These are phyloP conservation scores for Alternaria sp. DNA, from an alignment of 2,329 filamentous ascomycete genomes.

Conservation along the genomic window DNA sequence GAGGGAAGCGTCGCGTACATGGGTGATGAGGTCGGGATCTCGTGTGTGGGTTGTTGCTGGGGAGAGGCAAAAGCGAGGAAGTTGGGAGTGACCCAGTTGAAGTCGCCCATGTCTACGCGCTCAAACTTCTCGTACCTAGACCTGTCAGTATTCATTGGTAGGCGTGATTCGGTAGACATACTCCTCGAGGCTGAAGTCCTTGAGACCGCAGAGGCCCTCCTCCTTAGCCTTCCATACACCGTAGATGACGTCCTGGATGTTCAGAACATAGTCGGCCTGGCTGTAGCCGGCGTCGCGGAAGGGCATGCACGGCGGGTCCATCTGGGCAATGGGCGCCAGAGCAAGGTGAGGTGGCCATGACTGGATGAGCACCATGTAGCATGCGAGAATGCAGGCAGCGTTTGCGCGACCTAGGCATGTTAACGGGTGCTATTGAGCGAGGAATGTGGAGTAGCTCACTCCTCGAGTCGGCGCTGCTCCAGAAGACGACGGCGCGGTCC, in stretches of 20 bases:
- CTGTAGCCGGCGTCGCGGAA: slow-evolving; percentile 98
- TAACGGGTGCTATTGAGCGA: slow-evolving; percentile 13
- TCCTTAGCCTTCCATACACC: slow-evolving; percentile 99
- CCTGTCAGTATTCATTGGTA: slow-evolving; percentile 20
- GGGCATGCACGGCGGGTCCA: slow-evolving; percentile 97
- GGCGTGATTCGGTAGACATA: slow-evolving; percentile 46
- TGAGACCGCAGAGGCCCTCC: slow-evolving; percentile 85
- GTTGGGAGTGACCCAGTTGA: slow-evolving; percentile 97
- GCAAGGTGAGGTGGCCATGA: slow-evolving; percentile 96
- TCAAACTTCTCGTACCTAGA: slow-evolving; percentile 88
- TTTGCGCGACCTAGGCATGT: slow-evolving; percentile 76
- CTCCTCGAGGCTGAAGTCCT: slow-evolving; percentile 95
- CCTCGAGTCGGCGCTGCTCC: slow-evolving; percentile 88
- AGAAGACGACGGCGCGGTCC: slow-evolving; percentile 90
- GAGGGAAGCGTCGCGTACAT: slow-evolving; percentile 77
- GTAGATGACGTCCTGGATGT: slow-evolving; percentile 96
- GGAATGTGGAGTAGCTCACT: slow-evolving; percentile 62
- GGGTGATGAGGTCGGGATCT: slow-evolving; percentile 74
- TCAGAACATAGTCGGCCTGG: slow-evolving; percentile 94
- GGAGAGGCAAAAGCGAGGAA: slow-evolving; percentile 98
- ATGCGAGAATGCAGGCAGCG: slow-evolving; percentile 90
- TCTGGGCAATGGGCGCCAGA: slow-evolving; percentile 92
- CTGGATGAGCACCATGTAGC: slow-evolving; percentile 99
- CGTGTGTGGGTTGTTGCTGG: slow-evolving; percentile 77
- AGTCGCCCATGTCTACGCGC: slow-evolving; percentile 96